A percentile compares a stretch with the other conserved stretches of the same genome.
Conservation (phyloP, 257 asterid species). For the Jacaranda copaia region DNA sequence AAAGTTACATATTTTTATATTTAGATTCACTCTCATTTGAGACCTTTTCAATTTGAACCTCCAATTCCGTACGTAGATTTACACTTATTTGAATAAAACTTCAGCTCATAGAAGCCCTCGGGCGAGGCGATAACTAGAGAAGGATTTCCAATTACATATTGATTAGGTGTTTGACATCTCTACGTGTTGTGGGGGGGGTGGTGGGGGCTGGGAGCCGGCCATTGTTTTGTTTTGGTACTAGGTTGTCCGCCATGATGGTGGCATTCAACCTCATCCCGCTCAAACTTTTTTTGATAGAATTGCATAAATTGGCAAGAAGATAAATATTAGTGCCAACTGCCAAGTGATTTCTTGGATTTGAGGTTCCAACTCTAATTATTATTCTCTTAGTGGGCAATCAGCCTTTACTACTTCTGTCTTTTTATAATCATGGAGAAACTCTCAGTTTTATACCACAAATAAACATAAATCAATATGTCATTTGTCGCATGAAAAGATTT, state of each 20-base stretch:
- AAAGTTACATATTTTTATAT: too few relatives aligned
- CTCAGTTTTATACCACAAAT: not conserved
- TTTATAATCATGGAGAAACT: not conserved
- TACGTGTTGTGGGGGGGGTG: not conserved
- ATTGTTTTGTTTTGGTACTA: constrained; percentile 39
- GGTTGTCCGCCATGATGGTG: constrained; percentile 46
- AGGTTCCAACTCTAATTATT: not conserved
- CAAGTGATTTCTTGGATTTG: not conserved
- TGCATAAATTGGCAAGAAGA: not conserved
- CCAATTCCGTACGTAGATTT: too few relatives aligned
- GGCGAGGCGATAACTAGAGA: too few relatives aligned
- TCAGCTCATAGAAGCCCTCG: too few relatives aligned
- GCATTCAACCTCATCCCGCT: constrained; percentile 19
- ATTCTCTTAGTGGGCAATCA: not conserved
- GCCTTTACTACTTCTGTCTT: not conserved
- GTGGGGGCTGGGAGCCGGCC: not conserved
- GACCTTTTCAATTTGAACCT: too few relatives aligned
- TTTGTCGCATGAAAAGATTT: not conserved
- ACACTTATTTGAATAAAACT: too few relatives aligned
- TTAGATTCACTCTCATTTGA: too few relatives aligned
- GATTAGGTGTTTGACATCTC: constrained; percentile 4
- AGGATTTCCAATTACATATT: not conserved
- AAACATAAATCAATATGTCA: too few relatives aligned
- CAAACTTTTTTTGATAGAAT: not conserved
- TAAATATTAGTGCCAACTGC: not conserved